Percentiles rank a stretch among this genome's conserved stretches.
phyloP scores from a whole-genome alignment of 495 filamentous ascomycete species.

The Podospora fimiseda region DNA sequence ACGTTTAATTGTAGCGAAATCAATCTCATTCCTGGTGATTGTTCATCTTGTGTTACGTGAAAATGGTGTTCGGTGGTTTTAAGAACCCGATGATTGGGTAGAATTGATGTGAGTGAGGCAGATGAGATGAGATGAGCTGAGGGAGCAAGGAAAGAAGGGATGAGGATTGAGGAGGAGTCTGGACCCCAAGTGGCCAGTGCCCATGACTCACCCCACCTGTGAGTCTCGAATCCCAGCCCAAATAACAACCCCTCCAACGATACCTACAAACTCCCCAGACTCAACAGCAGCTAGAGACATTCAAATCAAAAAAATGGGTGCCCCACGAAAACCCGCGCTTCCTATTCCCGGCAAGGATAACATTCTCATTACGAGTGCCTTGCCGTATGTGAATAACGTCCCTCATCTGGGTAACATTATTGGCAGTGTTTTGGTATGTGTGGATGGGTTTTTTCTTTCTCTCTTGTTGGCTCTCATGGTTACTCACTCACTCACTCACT shows the following conservation, averaged over 20 bases:
- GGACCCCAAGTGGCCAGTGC: background rate
- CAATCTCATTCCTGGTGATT: no score
- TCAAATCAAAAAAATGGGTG: slow-evolving; percentile 8
- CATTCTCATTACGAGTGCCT: slow-evolving; percentile 56
- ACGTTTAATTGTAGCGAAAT: no score
- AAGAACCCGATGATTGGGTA: background rate
- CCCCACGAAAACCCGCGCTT: slow-evolving; percentile 20
- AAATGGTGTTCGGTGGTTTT: no score
- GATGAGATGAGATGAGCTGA: background rate
- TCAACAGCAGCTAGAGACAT: background rate
- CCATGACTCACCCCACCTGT: background rate
- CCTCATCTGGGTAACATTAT: slow-evolving; percentile 93
- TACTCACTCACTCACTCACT: background rate
- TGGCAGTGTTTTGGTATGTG: slow-evolving; percentile 70
- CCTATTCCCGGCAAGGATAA: slow-evolving; percentile 46
- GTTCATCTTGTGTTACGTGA: no score
- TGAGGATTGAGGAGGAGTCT: background rate
- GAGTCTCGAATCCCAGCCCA: background rate
- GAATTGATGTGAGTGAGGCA: background rate
- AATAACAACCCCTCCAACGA: slow-evolving; percentile 8
- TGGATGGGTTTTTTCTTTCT: background rate
- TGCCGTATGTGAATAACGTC: slow-evolving; percentile 94
- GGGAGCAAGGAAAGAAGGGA: background rate
- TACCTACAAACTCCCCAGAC: background rate
- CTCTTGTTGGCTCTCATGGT: background rate